Conservation (phyloP, 2,329 filamentous ascomycete species). For the Purpureocillium lavendulum region DNA sequence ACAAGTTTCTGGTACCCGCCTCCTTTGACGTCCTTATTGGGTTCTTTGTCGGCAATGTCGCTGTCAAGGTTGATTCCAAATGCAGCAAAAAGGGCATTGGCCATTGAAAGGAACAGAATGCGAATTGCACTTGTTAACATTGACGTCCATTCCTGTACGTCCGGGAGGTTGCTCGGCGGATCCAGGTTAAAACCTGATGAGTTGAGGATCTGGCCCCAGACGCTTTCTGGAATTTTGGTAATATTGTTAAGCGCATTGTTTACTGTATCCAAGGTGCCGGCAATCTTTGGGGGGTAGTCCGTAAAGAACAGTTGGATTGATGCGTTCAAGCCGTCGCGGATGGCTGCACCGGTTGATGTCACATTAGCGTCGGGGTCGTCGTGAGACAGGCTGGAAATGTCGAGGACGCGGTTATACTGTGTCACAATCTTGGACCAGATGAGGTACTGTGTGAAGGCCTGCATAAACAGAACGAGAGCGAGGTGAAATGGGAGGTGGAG, state of each 20-base stretch:
- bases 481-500: constrained; percentile 58
- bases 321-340: constrained; percentile 11
- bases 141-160: not conserved
- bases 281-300: constrained; percentile 18
- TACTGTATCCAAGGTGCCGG: constrained; percentile 10
- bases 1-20: constrained; percentile 14
- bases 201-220: constrained; percentile 13
- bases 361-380: constrained; percentile 11
- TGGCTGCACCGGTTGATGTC: too few relatives aligned
- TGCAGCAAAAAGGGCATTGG: constrained; percentile 18
- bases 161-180: not conserved
- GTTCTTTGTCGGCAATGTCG: constrained; percentile 9
- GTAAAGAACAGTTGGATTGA: constrained; percentile 13
- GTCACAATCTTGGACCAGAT: constrained; percentile 34
- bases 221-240: constrained; percentile 14
- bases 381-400: constrained; percentile 6
- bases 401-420: constrained; percentile 12
- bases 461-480: constrained; percentile 53
- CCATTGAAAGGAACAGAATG: constrained; percentile 12
- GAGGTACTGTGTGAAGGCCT: constrained; percentile 51
- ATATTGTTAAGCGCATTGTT: constrained; percentile 18
- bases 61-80: constrained; percentile 21
- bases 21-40: constrained; percentile 5
- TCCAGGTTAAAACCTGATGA: constrained; percentile 4
- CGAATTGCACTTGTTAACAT: too few relatives aligned